Conservation (phyloP, 495 filamentous ascomycete genomes). For the Penicillium verhagenii region DNA sequence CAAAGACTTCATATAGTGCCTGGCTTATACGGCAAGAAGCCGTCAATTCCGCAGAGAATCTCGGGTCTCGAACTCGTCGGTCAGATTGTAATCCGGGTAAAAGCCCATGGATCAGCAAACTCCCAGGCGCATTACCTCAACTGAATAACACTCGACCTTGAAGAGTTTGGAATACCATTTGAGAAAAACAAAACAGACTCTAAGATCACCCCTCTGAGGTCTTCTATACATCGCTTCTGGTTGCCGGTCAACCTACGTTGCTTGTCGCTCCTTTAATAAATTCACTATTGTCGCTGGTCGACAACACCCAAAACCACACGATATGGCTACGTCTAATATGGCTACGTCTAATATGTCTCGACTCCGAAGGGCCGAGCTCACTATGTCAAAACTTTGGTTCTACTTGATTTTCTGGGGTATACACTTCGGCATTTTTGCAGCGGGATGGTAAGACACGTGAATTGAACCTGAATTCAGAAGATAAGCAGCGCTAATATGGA, state of each 20-base stretch:
- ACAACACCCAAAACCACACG: conserved; percentile 5
- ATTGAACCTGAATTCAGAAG: not conserved
- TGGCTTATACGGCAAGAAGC: too few species aligned
- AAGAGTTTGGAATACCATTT: not conserved
- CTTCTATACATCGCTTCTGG: conserved; percentile 2
- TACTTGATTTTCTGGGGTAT: conserved; percentile 81
- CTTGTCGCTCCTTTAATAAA: conserved; percentile 24
- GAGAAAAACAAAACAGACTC: not conserved
- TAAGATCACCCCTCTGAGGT: not conserved
- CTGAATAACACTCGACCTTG: not conserved
- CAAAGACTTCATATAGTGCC: too few species aligned
- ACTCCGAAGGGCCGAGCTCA: conserved; percentile 56
- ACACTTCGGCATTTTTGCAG: conserved; percentile 77
- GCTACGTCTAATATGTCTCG: conserved; percentile 19
- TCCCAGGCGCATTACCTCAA: not conserved
- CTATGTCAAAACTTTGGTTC: conserved; percentile 69
- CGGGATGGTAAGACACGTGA: conserved; percentile 72
- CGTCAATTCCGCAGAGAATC: too few species aligned
- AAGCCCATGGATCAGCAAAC: not conserved
- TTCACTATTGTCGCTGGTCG: conserved; percentile 23
- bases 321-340: conserved; percentile 16
- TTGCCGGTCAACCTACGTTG: conserved; percentile 29
- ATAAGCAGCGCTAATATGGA: conserved; percentile 3
- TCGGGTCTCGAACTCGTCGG: too few species aligned
- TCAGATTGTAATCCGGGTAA: not conserved